Base-by-base conservation (phyloP, 306 rosid species). In the Alnus glutinosa region DNA sequence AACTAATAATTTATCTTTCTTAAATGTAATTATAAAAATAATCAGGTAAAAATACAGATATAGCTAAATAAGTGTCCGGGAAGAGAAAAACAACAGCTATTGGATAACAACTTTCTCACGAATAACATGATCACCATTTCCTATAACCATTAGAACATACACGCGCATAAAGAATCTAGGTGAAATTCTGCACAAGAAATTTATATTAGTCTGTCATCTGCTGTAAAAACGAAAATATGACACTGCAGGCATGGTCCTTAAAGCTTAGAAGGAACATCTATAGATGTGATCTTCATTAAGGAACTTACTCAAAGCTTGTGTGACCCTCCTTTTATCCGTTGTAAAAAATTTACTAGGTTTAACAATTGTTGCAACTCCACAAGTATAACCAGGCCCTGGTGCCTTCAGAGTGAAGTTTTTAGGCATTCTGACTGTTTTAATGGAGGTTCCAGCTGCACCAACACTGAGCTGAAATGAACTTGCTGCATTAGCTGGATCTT, bases 301-400 rank as follows among this genome's bases (percentile, higher is more conserved):
- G 10, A 59, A 88, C 98, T 92, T 89, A 94, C 98, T 87, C 80
- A 87, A 81, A 62, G 94, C 94, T 84, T 92, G 98, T 12, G 97
- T 90, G 66, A 79, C 88, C 85, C 98, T 89, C 82, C 97, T 84
- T 78, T 89, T 92, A 73, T 94, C 98, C 3, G 91, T 7, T 55
- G 81, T 44, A 15, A 75, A 7, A 74, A 90, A 94, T 73, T 19
- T 74, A 83, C 81, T 90, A 12, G 98, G 93, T 52, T 47, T 71
- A 72, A 92, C 94, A 19, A 85, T 57, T 55, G 79, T 88, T 42
- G 90, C 94, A 0, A 75, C 87, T 30, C 97, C 89, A 64, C 98
- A 94, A 42, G 97, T 92, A 76, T 94, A 94, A 37, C 98, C 98
- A 0, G 97, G 97, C 42, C 98, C 98, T 0, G 98, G 97, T 62